phyloP scores from a whole-genome alignment of 1,284 basidiomycete species.

The Microbotryum silenes-acaulis region DNA sequence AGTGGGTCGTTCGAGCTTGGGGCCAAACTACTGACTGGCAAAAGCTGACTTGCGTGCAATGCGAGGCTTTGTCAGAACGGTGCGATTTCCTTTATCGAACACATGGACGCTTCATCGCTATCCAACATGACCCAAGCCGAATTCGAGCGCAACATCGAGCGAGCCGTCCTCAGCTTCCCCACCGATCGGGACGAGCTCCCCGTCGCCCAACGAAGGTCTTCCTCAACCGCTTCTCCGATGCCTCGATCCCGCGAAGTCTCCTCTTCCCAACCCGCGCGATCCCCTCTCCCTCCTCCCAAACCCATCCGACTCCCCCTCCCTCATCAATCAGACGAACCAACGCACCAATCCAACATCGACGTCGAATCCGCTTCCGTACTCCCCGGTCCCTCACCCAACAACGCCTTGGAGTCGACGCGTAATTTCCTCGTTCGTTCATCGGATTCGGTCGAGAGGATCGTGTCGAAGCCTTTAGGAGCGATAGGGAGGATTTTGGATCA shows the following conservation, averaged over 20 bases:
- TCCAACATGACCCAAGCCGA: slow-evolving; percentile 88
- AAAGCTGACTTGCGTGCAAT: neutral
- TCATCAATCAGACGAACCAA: slow-evolving; percentile 11
- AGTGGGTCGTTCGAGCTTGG: slow-evolving; percentile 35
- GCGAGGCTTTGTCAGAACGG: slow-evolving; percentile 54
- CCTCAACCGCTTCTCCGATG: slow-evolving; percentile 41
- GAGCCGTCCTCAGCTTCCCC: slow-evolving; percentile 68
- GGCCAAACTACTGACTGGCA: neutral
- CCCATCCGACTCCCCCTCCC: neutral
- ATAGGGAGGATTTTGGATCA: slow-evolving; percentile 78
- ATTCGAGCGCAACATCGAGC: slow-evolving; percentile 85
- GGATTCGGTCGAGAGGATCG: slow-evolving; percentile 53
- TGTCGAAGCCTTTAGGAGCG: slow-evolving; percentile 77
- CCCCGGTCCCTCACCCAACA: slow-evolving; percentile 34
- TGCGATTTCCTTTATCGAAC: slow-evolving; percentile 90
- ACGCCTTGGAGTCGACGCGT: slow-evolving; percentile 57
- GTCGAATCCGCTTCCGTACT: slow-evolving; percentile 48
- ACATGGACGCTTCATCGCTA: slow-evolving; percentile 88
- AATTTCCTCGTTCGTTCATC: slow-evolving; percentile 77
- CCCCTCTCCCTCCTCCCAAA: slow-evolving; percentile 8
- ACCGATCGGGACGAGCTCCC: slow-evolving; percentile 3
- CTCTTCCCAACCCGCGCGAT: slow-evolving; percentile 3
- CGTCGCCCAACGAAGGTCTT: slow-evolving; percentile 11
- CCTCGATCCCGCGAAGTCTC: neutral
- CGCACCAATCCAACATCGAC: slow-evolving; percentile 45